Percentiles rank a stretch among this genome's conserved stretches.
Conservation (phyloP, 345 rosid genomes). For the Viola odorata region DNA sequence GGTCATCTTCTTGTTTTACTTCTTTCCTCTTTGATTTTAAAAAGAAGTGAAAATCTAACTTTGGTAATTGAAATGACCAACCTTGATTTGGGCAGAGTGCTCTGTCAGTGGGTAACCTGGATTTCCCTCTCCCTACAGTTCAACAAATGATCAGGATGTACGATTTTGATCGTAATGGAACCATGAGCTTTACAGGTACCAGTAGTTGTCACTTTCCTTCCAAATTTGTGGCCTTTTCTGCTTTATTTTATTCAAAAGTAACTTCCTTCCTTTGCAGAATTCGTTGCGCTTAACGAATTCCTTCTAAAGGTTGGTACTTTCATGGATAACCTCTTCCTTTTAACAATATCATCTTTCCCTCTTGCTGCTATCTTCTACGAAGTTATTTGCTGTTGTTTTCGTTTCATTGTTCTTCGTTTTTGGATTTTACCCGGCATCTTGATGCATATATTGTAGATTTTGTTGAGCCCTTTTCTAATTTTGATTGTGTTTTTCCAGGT, state of each 20-base stretch:
- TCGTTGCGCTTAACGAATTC: conserved; percentile 59
- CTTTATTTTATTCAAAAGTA: background rate
- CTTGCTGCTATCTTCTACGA: background rate
- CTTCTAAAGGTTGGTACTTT: conserved; percentile 49
- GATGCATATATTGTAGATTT: background rate
- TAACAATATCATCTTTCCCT: background rate
- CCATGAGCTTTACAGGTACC: conserved; percentile 60
- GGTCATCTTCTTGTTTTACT: conserved; percentile 18
- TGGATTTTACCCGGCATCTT: background rate
- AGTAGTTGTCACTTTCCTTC: background rate
- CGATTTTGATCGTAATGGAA: conserved; percentile 65
- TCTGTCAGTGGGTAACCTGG: conserved; percentile 52
- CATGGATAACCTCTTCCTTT: background rate
- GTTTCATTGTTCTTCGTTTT: background rate
- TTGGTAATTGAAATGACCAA: background rate
- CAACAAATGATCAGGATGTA: conserved; percentile 80
- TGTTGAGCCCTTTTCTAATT: background rate
- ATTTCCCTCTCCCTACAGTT: conserved; percentile 48
- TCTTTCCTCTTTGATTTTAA: background rate
- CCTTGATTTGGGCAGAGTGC: conserved; percentile 37
- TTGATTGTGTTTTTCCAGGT: conserved; percentile 31
- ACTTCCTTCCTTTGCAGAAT: conserved; percentile 32
- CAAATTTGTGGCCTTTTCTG: background rate
- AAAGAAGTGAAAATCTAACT: background rate
- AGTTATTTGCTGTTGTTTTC: background rate